Conservation (phyloP, 1,284 basidiomycete genomes). For the Mycena sp. region DNA sequence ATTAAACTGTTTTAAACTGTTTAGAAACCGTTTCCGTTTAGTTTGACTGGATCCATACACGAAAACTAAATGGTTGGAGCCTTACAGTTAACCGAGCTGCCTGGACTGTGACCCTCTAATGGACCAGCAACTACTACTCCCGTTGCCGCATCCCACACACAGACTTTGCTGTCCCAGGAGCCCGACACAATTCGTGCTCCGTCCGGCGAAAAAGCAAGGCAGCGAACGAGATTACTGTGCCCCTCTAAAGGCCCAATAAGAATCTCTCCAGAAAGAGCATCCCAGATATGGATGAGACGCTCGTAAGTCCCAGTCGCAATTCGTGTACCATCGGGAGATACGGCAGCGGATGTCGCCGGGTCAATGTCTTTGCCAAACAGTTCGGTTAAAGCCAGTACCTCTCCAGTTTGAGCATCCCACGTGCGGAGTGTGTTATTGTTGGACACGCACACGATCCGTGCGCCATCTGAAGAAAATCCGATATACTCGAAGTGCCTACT, state of each 20-base stretch:
- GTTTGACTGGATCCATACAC: no score
- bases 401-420: constrained; percentile 40
- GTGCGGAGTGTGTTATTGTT: constrained; percentile 24
- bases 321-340: no score
- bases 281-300: neutral
- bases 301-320: neutral
- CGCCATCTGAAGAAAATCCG: constrained; percentile 29
- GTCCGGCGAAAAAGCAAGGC: constrained; percentile 22
- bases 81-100: neutral
- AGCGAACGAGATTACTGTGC: neutral
- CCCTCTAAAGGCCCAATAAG: no score
- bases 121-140: constrained; percentile 9
- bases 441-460: constrained; percentile 29
- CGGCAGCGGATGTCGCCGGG: no score
- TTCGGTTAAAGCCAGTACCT: neutral
- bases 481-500: no score
- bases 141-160: constrained; percentile 34
- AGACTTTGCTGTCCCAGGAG: constrained; percentile 28
- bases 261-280: no score
- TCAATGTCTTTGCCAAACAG: no score
- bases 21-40: no score
- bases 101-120: neutral
- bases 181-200: constrained; percentile 21
- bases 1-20: no score
- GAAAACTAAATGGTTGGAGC: no score